Evolutionary conservation across 2,329 filamentous ascomycete species (phyloP).

Genomic region (Alternaria infectoria): DNA sequence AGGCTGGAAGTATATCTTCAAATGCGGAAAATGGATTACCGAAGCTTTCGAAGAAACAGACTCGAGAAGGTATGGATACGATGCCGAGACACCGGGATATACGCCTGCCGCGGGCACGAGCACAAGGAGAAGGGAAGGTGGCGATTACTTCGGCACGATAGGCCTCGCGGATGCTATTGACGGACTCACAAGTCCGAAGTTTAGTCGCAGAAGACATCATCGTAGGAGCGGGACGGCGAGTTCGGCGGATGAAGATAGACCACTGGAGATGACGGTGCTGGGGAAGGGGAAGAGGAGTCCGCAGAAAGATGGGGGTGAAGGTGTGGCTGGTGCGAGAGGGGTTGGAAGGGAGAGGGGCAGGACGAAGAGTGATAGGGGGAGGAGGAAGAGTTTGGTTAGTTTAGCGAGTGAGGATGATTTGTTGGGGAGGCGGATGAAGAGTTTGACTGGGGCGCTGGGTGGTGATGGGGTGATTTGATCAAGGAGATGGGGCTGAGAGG

Average conservation of each 20-base stretch:
- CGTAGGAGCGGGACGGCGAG: slow-evolving; percentile 58
- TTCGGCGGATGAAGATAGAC: slow-evolving; percentile 78
- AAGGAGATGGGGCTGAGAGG: too few species aligned
- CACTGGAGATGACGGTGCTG: slow-evolving; percentile 74
- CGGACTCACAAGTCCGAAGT: slow-evolving; percentile 49
- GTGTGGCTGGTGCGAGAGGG: background rate
- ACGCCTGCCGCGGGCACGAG: slow-evolving; percentile 10
- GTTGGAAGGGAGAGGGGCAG: slow-evolving; percentile 27
- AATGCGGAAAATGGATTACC: slow-evolving; percentile 80
- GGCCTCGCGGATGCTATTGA: slow-evolving; percentile 80
- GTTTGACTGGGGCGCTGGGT: slow-evolving; percentile 51
- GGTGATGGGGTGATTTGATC: slow-evolving; percentile 38
- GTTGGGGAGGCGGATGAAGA: slow-evolving; percentile 56
- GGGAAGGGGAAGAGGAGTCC: slow-evolving; percentile 31
- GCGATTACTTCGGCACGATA: slow-evolving; percentile 75
- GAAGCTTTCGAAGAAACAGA: slow-evolving; percentile 67
- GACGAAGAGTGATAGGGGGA: slow-evolving; percentile 36
- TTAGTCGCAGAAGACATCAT: slow-evolving; percentile 51
- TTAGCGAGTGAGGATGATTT: slow-evolving; percentile 57
- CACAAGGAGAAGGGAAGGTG: slow-evolving; percentile 52
- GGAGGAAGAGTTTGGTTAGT: slow-evolving; percentile 52
- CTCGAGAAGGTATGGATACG: slow-evolving; percentile 27
- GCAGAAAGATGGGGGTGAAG: slow-evolving; percentile 8
- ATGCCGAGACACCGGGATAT: slow-evolving; percentile 18
- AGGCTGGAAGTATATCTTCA: slow-evolving; percentile 84